A percentile compares a stretch with the other conserved stretches of the same genome.
Evolutionary conservation across 176 grass and related monocot species (phyloP).

Genomic region (Oropetium thomaeum): DNA sequence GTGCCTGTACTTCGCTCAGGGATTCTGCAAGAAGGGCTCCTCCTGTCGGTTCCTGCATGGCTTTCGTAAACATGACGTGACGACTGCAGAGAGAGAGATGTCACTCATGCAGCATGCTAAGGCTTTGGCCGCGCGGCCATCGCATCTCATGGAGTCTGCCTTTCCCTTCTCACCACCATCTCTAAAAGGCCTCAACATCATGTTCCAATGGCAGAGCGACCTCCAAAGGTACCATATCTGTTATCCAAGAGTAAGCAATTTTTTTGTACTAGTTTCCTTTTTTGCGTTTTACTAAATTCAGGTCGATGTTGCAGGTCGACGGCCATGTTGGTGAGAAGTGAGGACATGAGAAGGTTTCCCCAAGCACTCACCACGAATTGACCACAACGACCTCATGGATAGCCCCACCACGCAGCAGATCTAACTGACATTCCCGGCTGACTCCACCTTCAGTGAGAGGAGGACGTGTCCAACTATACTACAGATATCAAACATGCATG

Average conservation of each 20-base stretch:
- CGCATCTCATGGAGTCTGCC: constrained; percentile 58
- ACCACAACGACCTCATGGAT: constrained; percentile 49
- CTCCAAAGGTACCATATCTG: constrained; percentile 56
- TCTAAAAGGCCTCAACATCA: constrained; percentile 41
- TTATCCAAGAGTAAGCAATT: constrained; percentile 11
- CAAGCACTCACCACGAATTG: too few relatives aligned
- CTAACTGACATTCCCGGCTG: constrained; percentile 83
- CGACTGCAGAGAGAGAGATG: constrained; percentile 47
- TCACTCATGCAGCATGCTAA: constrained; percentile 43
- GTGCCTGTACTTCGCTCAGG: constrained; percentile 53
- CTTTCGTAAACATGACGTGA: constrained; percentile 21
- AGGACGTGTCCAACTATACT: constrained; percentile 86
- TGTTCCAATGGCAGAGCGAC: constrained; percentile 49
- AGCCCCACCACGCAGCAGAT: constrained; percentile 67
- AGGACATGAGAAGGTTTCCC: too few relatives aligned
- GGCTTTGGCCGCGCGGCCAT: constrained; percentile 30
- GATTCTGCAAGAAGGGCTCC: constrained; percentile 54
- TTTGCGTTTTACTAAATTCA: not conserved
- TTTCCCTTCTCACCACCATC: constrained; percentile 60
- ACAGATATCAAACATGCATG: constrained; percentile 53
- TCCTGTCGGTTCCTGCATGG: constrained; percentile 50
- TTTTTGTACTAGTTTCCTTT: not conserved
- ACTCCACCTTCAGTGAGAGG: constrained; percentile 83
- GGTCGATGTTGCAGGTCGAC: constrained; percentile 21
- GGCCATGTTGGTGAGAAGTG: constrained; percentile 46